A percentile compares a stretch with the other conserved stretches of the same genome.
These are phyloP conservation scores for Gracilaria caudata DNA, from an alignment of 23 red algal genomes.

Conservation along the genomic window DNA sequence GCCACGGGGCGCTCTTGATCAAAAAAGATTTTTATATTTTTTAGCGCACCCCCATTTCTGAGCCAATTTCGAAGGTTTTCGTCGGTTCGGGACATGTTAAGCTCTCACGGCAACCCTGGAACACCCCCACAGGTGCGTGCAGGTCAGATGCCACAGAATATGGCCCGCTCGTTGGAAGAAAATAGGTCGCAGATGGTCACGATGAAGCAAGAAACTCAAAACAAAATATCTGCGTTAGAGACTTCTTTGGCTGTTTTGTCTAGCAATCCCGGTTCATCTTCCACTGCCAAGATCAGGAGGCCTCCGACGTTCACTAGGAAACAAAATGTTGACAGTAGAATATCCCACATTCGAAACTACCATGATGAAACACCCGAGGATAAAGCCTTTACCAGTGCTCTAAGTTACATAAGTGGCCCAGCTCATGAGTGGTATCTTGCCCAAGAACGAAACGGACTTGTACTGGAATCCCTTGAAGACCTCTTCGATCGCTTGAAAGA, in stretches of 20 bases:
- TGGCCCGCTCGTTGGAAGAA: background rate
- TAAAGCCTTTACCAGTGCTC: background rate
- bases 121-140: background rate
- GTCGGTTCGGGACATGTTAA: background rate
- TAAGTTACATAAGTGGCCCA: background rate
- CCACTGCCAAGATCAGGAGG: constrained; percentile 8
- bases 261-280: background rate
- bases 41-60: background rate
- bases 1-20: background rate
- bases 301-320: constrained; percentile 14
- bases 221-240: background rate
- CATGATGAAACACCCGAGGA: background rate
- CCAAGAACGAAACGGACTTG: background rate
- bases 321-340: background rate
- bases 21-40: background rate
- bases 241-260: background rate
- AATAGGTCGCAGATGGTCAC: background rate
- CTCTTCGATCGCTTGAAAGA: background rate
- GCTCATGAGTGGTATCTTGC: constrained; percentile 40
- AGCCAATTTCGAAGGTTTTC: constrained; percentile 7
- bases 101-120: background rate
- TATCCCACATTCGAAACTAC: constrained; percentile 14
- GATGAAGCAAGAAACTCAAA: background rate
- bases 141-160: background rate
- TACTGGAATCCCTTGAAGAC: background rate